Percentiles rank a stretch among this genome's conserved stretches.
Evolutionary conservation across 2,329 filamentous ascomycete species (phyloP).

Genomic region (Colletotrichum shisoi): DNA sequence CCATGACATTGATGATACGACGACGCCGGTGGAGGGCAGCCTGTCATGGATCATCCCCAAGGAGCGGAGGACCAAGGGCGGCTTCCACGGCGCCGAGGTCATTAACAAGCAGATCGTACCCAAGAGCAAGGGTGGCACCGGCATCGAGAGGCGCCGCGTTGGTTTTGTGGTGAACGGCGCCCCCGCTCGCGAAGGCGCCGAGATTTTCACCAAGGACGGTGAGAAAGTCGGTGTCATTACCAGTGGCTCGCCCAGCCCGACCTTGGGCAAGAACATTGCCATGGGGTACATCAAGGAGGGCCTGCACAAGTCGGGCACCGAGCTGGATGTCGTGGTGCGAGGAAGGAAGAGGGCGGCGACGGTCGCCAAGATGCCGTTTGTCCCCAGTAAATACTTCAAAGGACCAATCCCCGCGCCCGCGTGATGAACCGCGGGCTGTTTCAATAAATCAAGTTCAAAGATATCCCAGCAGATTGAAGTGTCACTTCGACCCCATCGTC

Average conservation of each 20-base stretch:
- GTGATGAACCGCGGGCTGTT: slow-evolving; percentile 16
- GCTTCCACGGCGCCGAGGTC: slow-evolving; percentile 84
- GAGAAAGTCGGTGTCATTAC: slow-evolving; percentile 81
- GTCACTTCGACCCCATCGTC: not conserved
- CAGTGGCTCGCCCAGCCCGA: slow-evolving; percentile 88
- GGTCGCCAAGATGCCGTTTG: slow-evolving; percentile 89
- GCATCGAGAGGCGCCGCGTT: slow-evolving; percentile 76
- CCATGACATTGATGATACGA: slow-evolving; percentile 89
- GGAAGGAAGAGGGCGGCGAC: slow-evolving; percentile 77
- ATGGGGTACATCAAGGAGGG: slow-evolving; percentile 92
- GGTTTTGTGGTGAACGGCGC: slow-evolving; percentile 85
- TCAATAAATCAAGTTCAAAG: slow-evolving; percentile 34
- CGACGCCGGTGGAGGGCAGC: slow-evolving; percentile 65
- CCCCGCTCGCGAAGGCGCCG: slow-evolving; percentile 86
- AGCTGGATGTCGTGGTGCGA: slow-evolving; percentile 78
- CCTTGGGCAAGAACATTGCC: slow-evolving; percentile 86
- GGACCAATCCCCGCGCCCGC: slow-evolving; percentile 41
- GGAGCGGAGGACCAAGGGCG: slow-evolving; percentile 69
- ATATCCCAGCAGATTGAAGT: slow-evolving; percentile 20
- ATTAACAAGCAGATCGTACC: slow-evolving; percentile 80
- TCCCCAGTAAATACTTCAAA: slow-evolving; percentile 79
- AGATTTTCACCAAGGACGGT: slow-evolving; percentile 72
- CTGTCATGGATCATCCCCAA: slow-evolving; percentile 84
- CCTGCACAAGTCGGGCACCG: slow-evolving; percentile 82
- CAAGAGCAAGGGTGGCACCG: slow-evolving; percentile 74